phyloP scores from a whole-genome alignment of 2,329 filamentous ascomycete species.

The Pseudogymnoascus sp. region DNA sequence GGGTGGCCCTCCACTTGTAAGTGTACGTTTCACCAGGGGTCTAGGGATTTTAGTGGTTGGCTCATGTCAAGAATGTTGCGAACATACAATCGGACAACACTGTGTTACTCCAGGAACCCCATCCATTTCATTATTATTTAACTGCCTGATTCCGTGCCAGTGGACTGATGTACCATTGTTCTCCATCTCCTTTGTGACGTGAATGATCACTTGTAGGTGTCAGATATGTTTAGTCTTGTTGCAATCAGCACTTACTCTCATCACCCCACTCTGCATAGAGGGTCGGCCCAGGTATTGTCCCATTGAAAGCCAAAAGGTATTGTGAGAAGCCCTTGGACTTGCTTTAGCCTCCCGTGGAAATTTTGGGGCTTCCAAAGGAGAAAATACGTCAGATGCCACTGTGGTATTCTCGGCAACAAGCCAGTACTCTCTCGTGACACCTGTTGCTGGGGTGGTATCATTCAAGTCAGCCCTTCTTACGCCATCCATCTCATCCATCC shows the following conservation, averaged over 20 bases:
- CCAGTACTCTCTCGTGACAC: constrained; percentile 40
- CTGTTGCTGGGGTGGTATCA: constrained; percentile 31
- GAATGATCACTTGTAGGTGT: constrained; percentile 20
- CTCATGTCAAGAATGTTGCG: too few species aligned
- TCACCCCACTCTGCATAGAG: constrained; percentile 35
- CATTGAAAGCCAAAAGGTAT: constrained; percentile 29
- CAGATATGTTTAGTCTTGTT: too few species aligned
- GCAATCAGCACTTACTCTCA: neutral
- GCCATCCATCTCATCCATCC: too few species aligned
- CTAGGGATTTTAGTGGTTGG: too few species aligned
- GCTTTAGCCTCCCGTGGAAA: too few species aligned
- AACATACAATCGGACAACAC: constrained; percentile 54
- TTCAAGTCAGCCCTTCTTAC: too few species aligned
- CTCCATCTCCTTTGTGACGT: constrained; percentile 31
- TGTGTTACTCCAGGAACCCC: constrained; percentile 46
- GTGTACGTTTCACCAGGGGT: constrained; percentile 35
- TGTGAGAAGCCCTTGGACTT: too few species aligned
- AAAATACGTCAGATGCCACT: constrained; percentile 25
- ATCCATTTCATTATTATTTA: constrained; percentile 35
- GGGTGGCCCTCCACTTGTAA: constrained; percentile 23
- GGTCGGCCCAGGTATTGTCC: constrained; percentile 29
- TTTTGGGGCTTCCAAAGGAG: too few species aligned
- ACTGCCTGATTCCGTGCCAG: constrained; percentile 42
- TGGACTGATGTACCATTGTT: constrained; percentile 41
- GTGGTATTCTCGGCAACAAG: constrained; percentile 15